Evolutionary conservation across 2,329 filamentous ascomycete genomes (phyloP), one percentile per base, ranked within the genome.

Genomic region (Amylocarpus encephaloides): DNA sequence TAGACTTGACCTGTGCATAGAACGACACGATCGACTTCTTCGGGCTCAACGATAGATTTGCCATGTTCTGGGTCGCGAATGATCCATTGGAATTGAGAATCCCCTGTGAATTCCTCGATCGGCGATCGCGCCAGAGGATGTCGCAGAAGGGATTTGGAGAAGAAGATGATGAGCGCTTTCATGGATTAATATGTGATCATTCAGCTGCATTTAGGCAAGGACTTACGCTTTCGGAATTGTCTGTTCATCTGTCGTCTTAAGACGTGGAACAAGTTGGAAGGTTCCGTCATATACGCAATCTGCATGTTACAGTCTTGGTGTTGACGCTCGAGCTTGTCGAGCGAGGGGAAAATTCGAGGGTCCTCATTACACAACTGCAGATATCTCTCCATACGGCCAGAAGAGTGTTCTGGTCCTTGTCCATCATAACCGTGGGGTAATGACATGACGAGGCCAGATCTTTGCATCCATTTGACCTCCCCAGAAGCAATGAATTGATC

Each of bases 261-360:
- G 60, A 93, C 84, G 73, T 98, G 93, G 85, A 98, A 98, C 68
- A 94, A 71, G 72, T 98, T 98, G 59, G 92, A 80, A 26, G 93
- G 93, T 42, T 86, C 88, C n/a, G 93, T 98, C 82, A 94, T 91
- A 77, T 93, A 95, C 49, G 85, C 90, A 68, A 98, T 86, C 75
- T 98, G 93, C 83, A 98, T 95, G 76, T 98, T 98, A 79, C 90
- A 95, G 74, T 98, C 93, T 75, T 98, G 93, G 76, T 98, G 93
- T 73, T 97, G 93, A 62, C 93, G 89, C 49, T 94, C 85, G 54
- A 97, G 82, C 77, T 93, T 96, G 59, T 95, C 90, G 30, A 80
- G 76, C 1, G 82, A 78, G 47, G 93, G 93, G 83, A 90, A 98
- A 64, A 93, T 80, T 57, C 93, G 88, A 50, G 93, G 91, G 67